phyloP scores from a whole-genome alignment of 768 basidiomycete genomes.

The Boletus reticuloceps region DNA sequence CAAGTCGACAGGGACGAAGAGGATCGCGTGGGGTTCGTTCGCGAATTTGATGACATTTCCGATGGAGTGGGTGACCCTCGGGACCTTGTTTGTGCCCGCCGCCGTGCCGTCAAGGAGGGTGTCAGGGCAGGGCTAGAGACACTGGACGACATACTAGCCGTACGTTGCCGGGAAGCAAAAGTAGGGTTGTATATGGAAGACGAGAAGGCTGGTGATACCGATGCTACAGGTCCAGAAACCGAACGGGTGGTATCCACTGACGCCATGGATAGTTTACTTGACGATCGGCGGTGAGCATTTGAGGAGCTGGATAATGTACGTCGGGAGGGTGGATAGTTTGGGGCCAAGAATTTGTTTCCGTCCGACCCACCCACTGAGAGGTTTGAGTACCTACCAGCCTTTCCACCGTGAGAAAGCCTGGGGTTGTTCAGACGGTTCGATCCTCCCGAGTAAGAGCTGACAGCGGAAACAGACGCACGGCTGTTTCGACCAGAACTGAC shows the following conservation, averaged over 20 bases:
- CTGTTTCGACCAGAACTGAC: constrained; percentile 64
- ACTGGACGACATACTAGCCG: constrained; percentile 56
- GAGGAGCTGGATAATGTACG: constrained; percentile 50
- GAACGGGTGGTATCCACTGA: constrained; percentile 54
- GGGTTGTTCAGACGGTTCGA: constrained; percentile 13
- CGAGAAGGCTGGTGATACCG: constrained; percentile 33
- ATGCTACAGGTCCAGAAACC: constrained; percentile 61
- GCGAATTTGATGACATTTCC: constrained; percentile 52
- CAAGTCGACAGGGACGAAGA: constrained; percentile 57
- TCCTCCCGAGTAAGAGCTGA: constrained; percentile 21
- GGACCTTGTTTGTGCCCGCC: constrained; percentile 44
- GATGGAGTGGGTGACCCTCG: constrained; percentile 63
- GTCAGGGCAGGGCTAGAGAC: constrained; percentile 34
- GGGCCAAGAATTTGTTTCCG: constrained; percentile 42
- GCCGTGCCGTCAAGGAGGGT: constrained; percentile 32
- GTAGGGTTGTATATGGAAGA: constrained; percentile 56
- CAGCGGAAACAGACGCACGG: constrained; percentile 49
- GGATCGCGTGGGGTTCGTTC: constrained; percentile 42
- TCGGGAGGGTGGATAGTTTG: constrained; percentile 45
- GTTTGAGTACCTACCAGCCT: constrained; percentile 28
- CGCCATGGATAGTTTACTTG: constrained; percentile 53
- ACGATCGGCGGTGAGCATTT: constrained; percentile 46
- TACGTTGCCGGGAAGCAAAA: constrained; percentile 82
- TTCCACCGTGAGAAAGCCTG: constrained; percentile 19
- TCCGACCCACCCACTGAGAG: constrained; percentile 32